phyloP scores from a whole-genome alignment of 306 rosid genomes.

The Rosa rugosa region DNA sequence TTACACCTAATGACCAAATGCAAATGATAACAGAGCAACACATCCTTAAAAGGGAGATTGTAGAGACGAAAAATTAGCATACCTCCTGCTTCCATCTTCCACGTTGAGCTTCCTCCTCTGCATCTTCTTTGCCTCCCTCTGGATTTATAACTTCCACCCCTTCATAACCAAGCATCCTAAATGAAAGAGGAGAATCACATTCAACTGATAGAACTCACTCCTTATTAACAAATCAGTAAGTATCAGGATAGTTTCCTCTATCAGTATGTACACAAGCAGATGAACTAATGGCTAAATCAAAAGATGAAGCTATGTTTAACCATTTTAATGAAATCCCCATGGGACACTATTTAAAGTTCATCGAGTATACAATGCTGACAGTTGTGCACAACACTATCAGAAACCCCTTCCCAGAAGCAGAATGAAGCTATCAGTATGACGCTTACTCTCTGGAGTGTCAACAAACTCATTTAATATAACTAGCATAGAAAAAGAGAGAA shows the following conservation, averaged over 20 bases:
- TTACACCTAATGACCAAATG: not conserved
- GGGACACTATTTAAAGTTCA: not conserved
- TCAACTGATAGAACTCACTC: slow-evolving; percentile 5
- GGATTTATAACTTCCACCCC: slow-evolving; percentile 95
- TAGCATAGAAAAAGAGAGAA: not conserved
- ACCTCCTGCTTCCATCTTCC: slow-evolving; percentile 99
- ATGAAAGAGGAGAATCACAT: slow-evolving; percentile 27
- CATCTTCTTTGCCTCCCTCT: slow-evolving; percentile 93
- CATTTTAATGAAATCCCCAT: not conserved
- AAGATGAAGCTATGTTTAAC: not conserved
- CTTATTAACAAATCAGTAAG: not conserved
- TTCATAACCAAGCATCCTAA: slow-evolving; percentile 76
- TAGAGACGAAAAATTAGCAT: not conserved
- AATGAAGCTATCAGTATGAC: not conserved
- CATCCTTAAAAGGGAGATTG: not conserved
- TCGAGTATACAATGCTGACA: not conserved
- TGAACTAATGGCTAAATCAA: not conserved
- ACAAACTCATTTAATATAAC: not conserved
- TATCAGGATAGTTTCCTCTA: not conserved
- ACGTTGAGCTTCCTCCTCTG: slow-evolving; percentile 76
- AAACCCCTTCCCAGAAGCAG: not conserved
- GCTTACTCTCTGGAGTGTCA: not conserved
- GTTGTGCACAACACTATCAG: not conserved
- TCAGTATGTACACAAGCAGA: not conserved
- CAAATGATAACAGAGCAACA: not conserved